Percentiles rank a stretch among this genome's conserved stretches.
phyloP scores from a whole-genome alignment of 805 yeast genomes.

The Yarrowia sp. region DNA sequence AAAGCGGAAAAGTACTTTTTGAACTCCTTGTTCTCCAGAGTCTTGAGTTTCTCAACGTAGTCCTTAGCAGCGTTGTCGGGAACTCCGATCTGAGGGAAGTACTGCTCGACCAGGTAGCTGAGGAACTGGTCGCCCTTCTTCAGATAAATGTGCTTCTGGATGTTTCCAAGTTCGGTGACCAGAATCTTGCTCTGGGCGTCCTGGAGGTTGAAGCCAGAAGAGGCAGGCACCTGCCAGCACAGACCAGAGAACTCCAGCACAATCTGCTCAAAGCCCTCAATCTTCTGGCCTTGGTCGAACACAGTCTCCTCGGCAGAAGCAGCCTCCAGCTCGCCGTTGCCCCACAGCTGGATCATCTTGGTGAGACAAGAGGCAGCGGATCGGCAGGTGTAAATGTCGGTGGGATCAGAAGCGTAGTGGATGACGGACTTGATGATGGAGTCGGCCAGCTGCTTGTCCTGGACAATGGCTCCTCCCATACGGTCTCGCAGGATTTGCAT shows the following conservation, averaged over 20 bases:
- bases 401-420: conserved; percentile 66
- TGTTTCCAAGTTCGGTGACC: conserved; percentile 73
- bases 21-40: conserved; percentile 66
- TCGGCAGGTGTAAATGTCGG: conserved; percentile 71
- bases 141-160: conserved; percentile 68
- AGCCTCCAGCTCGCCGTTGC: conserved; percentile 65
- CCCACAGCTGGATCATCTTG: conserved; percentile 68
- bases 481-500: conserved; percentile 77
- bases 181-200: conserved; percentile 82
- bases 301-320: conserved; percentile 56
- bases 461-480: conserved; percentile 75
- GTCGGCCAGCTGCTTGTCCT: conserved; percentile 64
- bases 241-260: conserved; percentile 71
- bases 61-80: conserved; percentile 66
- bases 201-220: conserved; percentile 67
- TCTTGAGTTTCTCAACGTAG: conserved; percentile 64
- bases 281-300: conserved; percentile 59
- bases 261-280: conserved; percentile 75
- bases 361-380: conserved; percentile 70
- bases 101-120: conserved; percentile 60
- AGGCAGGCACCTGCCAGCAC: conserved; percentile 81
- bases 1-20: conserved; percentile 69
- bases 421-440: conserved; percentile 67
- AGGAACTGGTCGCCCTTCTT: conserved; percentile 58
- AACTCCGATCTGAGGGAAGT: conserved; percentile 61